Base-by-base conservation (phyloP, 768 basidiomycete genomes). In the Termitomyces sp. region DNA sequence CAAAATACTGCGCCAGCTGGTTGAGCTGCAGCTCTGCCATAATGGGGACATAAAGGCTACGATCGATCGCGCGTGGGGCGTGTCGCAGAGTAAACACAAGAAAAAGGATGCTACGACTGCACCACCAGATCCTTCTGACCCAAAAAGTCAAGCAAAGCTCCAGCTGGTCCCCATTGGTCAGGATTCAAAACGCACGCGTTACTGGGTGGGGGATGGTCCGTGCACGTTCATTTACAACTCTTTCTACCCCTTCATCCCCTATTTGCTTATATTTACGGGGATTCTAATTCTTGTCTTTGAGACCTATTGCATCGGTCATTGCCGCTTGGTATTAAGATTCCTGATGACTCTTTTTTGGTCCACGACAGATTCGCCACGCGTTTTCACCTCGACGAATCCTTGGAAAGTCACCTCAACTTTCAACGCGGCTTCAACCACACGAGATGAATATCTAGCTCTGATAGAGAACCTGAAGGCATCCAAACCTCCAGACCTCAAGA, bases 151-250 rank as follows among this genome's bases (percentile, higher is more conserved):
- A 69, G 85, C 87, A 66, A 81, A 75, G 46, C 75, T 94, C 54
- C 83, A 85, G 61, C 76, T 91, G 51, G 65, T 82, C 58, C 92
- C 93, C 18, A 70, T 94, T 28, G 93, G 93, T 48, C 91, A 92
- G 69, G 93, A 95, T 71, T 73, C 71, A 55, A 80, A 82, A 55
- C 84, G 90, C 66, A 90, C 84, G 73, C 89, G 93, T 55, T 95
- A 87, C 75, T 95, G 93, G 93, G 75, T 89, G 66, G 84, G 84
- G 71, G 93, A 94, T 85, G 90, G 92, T 95, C 80, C 82, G 92
- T 92, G 80, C 79, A 73, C 74, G 71, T 77, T 75, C 73, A 64
- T 62, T 61, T 46, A 22, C 42, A 40, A 39, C 24, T 56, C 55
- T 72, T 72, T 70, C 67, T 65, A 2, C 61, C 59, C 39, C 54